A percentile compares a stretch with the other conserved stretches of the same genome.
These are phyloP conservation scores for Coemansia sp. DNA, from an alignment of 192 early-diverging fungal genomes.

Conservation along the genomic window DNA sequence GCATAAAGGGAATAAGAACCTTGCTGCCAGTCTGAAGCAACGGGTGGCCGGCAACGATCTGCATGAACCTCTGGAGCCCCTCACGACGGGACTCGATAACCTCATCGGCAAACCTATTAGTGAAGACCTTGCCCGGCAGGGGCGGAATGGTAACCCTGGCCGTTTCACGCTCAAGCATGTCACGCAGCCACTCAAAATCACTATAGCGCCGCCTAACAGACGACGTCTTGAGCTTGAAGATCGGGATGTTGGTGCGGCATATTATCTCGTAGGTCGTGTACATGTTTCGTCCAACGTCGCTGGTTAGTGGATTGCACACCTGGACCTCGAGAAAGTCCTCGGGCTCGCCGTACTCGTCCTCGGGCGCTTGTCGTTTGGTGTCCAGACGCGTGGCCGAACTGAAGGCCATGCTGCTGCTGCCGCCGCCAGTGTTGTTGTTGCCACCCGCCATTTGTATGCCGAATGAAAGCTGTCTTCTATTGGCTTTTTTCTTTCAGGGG, in stretches of 20 bases:
- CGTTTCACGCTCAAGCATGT: constrained; percentile 88
- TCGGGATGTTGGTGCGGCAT: constrained; percentile 93
- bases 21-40: constrained; percentile 96
- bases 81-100: constrained; percentile 90
- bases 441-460: background rate
- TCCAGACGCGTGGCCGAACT: constrained; percentile 27
- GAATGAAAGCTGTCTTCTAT: constrained; percentile 5
- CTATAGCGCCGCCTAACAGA: constrained; percentile 88
- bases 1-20: constrained; percentile 88
- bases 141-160: constrained; percentile 92
- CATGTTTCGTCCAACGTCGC: constrained; percentile 75
- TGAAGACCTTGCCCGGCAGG: constrained; percentile 95
- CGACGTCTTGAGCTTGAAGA: constrained; percentile 85
- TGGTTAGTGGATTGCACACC: constrained; percentile 84
- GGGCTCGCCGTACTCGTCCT: constrained; percentile 76
- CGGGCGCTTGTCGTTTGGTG: constrained; percentile 38
- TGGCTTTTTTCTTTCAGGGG: background rate
- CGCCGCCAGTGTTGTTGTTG: background rate
- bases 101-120: constrained; percentile 91
- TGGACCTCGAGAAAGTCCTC: constrained; percentile 98
- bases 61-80: constrained; percentile 91
- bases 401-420: constrained; percentile 20
- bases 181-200: constrained; percentile 99
- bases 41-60: constrained; percentile 96
- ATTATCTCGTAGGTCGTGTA: constrained; percentile 97